Percentiles rank a stretch among this genome's conserved stretches.
These are phyloP conservation scores for Tarenaya hassleriana DNA, from an alignment of 345 rosid genomes.

Conservation along the genomic window DNA sequence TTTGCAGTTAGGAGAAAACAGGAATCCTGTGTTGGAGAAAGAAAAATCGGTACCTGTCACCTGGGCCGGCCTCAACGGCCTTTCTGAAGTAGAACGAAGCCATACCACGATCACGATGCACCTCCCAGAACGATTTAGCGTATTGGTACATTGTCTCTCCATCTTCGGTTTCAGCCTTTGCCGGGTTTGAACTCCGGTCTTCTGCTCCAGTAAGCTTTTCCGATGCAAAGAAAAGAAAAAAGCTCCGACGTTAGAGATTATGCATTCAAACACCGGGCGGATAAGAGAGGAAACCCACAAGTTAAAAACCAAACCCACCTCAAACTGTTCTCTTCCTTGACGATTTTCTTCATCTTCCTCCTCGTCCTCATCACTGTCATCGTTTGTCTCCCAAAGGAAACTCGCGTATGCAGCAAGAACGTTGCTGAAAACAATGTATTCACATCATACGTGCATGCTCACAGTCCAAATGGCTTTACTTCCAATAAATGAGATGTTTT, in stretches of 20 bases:
- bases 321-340: constrained; percentile 22
- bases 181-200: constrained; percentile 39
- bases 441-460: background rate
- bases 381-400: constrained; percentile 72
- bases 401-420: constrained; percentile 75
- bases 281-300: too few relatives aligned
- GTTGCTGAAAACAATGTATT: constrained; percentile 35
- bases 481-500: too few relatives aligned
- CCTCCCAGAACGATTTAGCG: constrained; percentile 66
- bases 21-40: background rate
- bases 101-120: constrained; percentile 43
- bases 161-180: constrained; percentile 41
- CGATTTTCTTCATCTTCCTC: constrained; percentile 14
- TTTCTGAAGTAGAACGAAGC: constrained; percentile 55
- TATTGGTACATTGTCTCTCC: constrained; percentile 58
- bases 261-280: too few relatives aligned
- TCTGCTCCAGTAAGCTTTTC: constrained; percentile 44
- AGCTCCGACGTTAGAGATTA: background rate
- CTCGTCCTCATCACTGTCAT: constrained; percentile 31
- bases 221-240: constrained; percentile 1
- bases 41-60: constrained; percentile 41
- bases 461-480: background rate
- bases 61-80: constrained; percentile 56
- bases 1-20: background rate
- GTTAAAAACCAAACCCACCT: constrained; percentile 29